These are phyloP conservation scores for Mucor irregularis DNA, from an alignment of 371 early-diverging fungal genomes.

Conservation along the genomic window DNA sequence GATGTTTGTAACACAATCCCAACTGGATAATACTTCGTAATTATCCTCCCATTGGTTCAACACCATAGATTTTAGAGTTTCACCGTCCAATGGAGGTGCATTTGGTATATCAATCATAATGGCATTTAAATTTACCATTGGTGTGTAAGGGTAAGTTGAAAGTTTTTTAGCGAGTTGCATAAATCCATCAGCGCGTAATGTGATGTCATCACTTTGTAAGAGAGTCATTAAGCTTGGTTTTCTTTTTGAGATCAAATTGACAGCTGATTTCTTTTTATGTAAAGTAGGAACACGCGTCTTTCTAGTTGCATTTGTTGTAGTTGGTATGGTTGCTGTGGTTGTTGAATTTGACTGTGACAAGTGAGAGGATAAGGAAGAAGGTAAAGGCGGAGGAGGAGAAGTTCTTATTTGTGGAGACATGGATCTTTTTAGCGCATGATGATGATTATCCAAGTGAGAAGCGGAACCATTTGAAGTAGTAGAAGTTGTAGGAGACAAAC, in stretches of 20 bases:
- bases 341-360: slow-evolving; percentile 10
- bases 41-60: slow-evolving; percentile 31
- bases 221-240: slow-evolving; percentile 37
- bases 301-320: slow-evolving; percentile 13
- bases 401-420: too few relatives aligned
- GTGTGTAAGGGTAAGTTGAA: slow-evolving; percentile 16
- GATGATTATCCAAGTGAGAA: slow-evolving; percentile 3
- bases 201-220: slow-evolving; percentile 34
- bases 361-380: slow-evolving; percentile 25
- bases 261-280: slow-evolving; percentile 37
- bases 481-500: slow-evolving; percentile 34
- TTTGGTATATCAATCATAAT: slow-evolving; percentile 33
- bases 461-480: slow-evolving; percentile 28
- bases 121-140: slow-evolving; percentile 7
- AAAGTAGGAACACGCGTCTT: slow-evolving; percentile 43
- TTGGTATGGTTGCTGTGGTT: slow-evolving; percentile 15
- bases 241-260: slow-evolving; percentile 25
- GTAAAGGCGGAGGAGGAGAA: slow-evolving; percentile 25
- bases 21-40: slow-evolving; percentile 34
- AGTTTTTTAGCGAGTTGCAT: slow-evolving; percentile 35
- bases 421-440: slow-evolving; percentile 8
- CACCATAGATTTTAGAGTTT: slow-evolving; percentile 24
- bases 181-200: slow-evolving; percentile 31
- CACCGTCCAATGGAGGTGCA: slow-evolving; percentile 30
- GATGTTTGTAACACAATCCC: slow-evolving; percentile 37